A percentile compares a stretch with the other conserved stretches of the same genome.
Conservation (phyloP, 2,329 filamentous ascomycete genomes). For the Talaromyces sp. region DNA sequence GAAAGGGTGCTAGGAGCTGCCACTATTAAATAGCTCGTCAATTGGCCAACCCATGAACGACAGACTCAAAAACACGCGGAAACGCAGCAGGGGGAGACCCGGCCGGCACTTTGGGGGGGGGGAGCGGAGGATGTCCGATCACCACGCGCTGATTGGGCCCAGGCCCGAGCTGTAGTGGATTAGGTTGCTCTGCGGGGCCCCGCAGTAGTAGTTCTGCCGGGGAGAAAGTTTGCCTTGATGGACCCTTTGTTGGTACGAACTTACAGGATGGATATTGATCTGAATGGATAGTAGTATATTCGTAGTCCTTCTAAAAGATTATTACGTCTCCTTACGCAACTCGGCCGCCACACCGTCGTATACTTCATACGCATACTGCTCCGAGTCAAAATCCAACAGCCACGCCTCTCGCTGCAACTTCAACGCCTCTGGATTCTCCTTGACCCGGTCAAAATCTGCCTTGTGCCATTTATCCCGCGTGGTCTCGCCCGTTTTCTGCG, state of each 20-base stretch:
- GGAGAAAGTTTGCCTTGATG: background rate
- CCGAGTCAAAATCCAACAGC: slow-evolving; percentile 21
- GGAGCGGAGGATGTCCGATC: background rate
- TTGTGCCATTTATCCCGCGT: slow-evolving; percentile 23
- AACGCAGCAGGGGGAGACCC: background rate
- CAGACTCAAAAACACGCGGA: background rate
- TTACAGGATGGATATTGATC: background rate
- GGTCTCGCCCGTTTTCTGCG: slow-evolving; percentile 20
- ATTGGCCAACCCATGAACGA: background rate
- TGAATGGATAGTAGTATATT: background rate
- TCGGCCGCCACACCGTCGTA: slow-evolving; percentile 18
- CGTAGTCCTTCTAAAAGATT: background rate
- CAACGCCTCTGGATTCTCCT: slow-evolving; percentile 23
- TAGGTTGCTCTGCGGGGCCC: background rate
- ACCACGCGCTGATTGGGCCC: background rate
- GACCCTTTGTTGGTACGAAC: background rate
- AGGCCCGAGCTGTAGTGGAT: background rate
- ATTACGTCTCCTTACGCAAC: background rate
- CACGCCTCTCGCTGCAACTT: slow-evolving; percentile 19
- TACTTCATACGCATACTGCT: slow-evolving; percentile 20
- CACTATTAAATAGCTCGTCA: background rate
- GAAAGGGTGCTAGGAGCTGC: background rate
- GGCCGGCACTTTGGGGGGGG: background rate
- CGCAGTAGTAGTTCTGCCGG: background rate
- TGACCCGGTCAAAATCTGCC: slow-evolving; percentile 21